Evolutionary conservation across 2,329 filamentous ascomycete genomes (phyloP).

Genomic region (Thelonectria blattea): DNA sequence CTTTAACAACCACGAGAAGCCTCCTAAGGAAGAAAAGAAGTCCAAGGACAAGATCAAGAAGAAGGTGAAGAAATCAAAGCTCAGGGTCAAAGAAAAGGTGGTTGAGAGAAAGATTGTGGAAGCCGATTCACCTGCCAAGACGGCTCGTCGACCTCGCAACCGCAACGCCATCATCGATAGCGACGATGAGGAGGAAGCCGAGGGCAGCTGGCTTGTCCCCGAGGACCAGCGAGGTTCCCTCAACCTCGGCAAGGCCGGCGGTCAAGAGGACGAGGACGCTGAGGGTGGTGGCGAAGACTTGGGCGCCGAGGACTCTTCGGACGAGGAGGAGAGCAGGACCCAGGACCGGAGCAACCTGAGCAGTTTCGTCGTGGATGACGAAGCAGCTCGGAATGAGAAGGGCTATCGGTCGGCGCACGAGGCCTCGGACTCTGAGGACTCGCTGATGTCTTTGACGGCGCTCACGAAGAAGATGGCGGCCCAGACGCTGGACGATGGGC

Average conservation of each 20-base stretch:
- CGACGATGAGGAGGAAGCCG: conserved; percentile 59
- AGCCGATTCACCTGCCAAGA: conserved; percentile 18
- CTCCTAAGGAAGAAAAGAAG: conserved; percentile 45
- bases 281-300: conserved; percentile 86
- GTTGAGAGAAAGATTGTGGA: conserved; percentile 22
- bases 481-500: conserved; percentile 44
- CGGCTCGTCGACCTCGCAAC: conserved; percentile 45
- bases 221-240: conserved; percentile 66
- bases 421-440: conserved; percentile 41
- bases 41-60: conserved; percentile 29
- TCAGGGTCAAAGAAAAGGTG: conserved; percentile 28
- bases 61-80: conserved; percentile 15
- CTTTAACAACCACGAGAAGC: conserved; percentile 55
- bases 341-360: conserved; percentile 60
- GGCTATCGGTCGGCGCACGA: conserved; percentile 36
- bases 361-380: conserved; percentile 63
- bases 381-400: conserved; percentile 44
- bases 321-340: conserved; percentile 61
- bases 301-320: conserved; percentile 70
- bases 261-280: conserved; percentile 84
- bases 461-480: conserved; percentile 47
- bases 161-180: conserved; percentile 22
- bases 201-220: conserved; percentile 81
- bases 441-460: conserved; percentile 44
- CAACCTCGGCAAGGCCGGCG: conserved; percentile 78